These are phyloP conservation scores for Apiospora koreana DNA, from an alignment of 2,329 filamentous ascomycete species.

Conservation along the genomic window DNA sequence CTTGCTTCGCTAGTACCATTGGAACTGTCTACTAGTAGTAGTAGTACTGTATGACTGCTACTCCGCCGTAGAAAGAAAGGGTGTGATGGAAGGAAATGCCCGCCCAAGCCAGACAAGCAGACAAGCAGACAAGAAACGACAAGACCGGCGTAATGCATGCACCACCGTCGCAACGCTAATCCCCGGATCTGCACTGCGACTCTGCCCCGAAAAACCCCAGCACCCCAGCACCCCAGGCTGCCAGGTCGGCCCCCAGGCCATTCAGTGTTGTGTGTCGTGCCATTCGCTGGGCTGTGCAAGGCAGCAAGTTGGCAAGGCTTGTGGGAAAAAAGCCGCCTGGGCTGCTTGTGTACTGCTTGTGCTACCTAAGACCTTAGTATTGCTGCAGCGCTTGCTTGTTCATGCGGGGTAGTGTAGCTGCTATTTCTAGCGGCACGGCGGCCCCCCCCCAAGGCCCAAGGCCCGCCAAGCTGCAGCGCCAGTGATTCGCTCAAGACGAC, in stretches of 20 bases:
- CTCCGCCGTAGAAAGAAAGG: background rate
- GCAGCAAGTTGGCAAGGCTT: background rate
- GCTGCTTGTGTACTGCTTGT: background rate
- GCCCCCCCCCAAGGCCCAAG: background rate
- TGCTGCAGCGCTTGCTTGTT: no score
- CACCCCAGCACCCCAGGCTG: background rate
- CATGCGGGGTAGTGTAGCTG: background rate
- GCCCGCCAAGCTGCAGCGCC: background rate
- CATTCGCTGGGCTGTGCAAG: background rate
- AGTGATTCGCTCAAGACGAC: background rate
- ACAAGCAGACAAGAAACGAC: background rate
- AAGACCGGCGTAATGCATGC: background rate
- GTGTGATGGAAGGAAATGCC: slow-evolving; percentile 3
- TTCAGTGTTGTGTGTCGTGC: background rate
- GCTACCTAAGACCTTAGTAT: no score
- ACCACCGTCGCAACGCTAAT: background rate
- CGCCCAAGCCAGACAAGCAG: background rate
- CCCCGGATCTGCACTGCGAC: slow-evolving; percentile 4
- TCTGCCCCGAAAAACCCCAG: background rate
- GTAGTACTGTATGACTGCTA: no score
- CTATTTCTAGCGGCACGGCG: background rate
- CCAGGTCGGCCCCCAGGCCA: background rate
- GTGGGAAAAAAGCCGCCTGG: no score
- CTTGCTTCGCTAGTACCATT: no score
- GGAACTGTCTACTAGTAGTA: no score